These are phyloP conservation scores for Croton laevigatus DNA, from an alignment of 441 rosid genomes.

Conservation along the genomic window DNA sequence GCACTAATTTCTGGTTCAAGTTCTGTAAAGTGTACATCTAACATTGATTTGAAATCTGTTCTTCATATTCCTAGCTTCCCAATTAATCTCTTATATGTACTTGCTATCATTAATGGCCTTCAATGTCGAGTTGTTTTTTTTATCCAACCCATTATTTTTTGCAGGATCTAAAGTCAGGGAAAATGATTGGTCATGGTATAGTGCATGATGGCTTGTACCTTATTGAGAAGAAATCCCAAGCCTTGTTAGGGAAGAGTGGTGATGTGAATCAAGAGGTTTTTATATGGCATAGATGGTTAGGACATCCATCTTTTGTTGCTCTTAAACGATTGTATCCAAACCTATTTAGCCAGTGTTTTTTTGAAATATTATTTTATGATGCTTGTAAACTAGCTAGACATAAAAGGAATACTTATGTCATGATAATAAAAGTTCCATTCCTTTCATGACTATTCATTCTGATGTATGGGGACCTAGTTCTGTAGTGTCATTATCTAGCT, in stretches of 20 bases:
- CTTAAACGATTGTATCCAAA: neutral
- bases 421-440: neutral
- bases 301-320: neutral
- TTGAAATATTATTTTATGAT: slow-evolving; percentile 4
- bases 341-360: neutral
- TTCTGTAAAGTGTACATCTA: neutral
- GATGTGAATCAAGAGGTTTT: neutral
- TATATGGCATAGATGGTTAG: neutral
- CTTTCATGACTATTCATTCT: too few species aligned
- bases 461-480: too few species aligned
- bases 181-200: neutral
- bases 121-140: neutral
- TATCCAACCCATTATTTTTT: neutral
- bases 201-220: neutral
- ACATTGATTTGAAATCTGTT: neutral
- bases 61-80: neutral
- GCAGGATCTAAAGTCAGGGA: neutral
- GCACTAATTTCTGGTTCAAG: neutral
- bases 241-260: neutral
- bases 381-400: neutral
- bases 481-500: too few species aligned
- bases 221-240: neutral
- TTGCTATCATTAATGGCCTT: neutral
- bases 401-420: neutral
- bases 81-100: neutral